Percentiles rank a stretch among this genome's conserved stretches.
Evolutionary conservation across 352 stramenopile species (phyloP).

Genomic region (Pythium grandisporangium): DNA sequence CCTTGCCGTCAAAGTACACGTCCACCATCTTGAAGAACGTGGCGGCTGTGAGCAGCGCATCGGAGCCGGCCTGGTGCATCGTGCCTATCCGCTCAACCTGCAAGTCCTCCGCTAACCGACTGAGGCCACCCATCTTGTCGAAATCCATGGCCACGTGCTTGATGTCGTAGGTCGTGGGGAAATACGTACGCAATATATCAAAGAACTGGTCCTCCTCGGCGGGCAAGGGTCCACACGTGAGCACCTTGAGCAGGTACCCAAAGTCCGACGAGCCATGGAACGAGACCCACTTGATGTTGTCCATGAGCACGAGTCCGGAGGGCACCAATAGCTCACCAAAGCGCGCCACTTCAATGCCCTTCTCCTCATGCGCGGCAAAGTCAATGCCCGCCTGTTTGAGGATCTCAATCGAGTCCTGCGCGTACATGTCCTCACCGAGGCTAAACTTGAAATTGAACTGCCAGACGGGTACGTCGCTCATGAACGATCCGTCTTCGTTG

Average conservation of each 20-base stretch:
- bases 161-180: constrained; percentile 97
- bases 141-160: constrained; percentile 98
- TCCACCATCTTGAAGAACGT: constrained; percentile 91
- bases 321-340: constrained; percentile 98
- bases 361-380: constrained; percentile 93
- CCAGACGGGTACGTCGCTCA: constrained; percentile 94
- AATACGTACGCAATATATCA: constrained; percentile 97
- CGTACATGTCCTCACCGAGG: constrained; percentile 98
- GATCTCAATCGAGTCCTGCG: constrained; percentile 98
- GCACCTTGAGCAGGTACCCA: constrained; percentile 97
- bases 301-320: constrained; percentile 96
- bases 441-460: constrained; percentile 99
- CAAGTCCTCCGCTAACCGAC: constrained; percentile 94
- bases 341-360: constrained; percentile 94
- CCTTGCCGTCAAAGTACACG: constrained; percentile 81
- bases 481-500: constrained; percentile 93
- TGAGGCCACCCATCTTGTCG: constrained; percentile 96
- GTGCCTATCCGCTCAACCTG: constrained; percentile 96
- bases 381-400: constrained; percentile 97
- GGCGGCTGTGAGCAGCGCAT: constrained; percentile 94
- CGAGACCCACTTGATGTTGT: constrained; percentile 98
- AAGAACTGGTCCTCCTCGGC: constrained; percentile 93
- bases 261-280: constrained; percentile 99
- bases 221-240: constrained; percentile 87
- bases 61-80: constrained; percentile 98